A percentile compares a stretch with the other conserved stretches of the same genome.
These are phyloP conservation scores for Candida sonorensis DNA, from an alignment of 805 yeast genomes.

Conservation along the genomic window DNA sequence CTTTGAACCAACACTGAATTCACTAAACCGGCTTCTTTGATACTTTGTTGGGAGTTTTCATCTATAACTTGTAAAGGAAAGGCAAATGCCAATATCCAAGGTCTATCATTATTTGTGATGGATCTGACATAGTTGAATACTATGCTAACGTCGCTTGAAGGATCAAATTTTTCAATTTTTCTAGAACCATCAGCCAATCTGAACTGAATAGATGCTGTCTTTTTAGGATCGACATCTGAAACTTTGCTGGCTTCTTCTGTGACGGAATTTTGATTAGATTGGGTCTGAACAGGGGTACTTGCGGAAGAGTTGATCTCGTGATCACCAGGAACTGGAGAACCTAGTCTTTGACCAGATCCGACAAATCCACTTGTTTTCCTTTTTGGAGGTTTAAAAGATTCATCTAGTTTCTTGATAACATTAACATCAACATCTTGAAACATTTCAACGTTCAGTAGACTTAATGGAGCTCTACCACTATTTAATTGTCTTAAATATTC, in stretches of 20 bases:
- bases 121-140: constrained; percentile 63
- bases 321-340: constrained; percentile 84
- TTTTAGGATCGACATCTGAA: constrained; percentile 16
- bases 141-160: constrained; percentile 55
- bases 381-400: constrained; percentile 57
- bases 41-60: constrained; percentile 46
- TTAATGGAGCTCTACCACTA: constrained; percentile 86
- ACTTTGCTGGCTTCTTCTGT: not conserved
- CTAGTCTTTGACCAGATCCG: constrained; percentile 81
- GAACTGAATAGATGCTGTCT: constrained; percentile 74
- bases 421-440: constrained; percentile 93
- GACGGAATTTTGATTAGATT: too few relatives aligned
- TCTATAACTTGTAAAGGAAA: constrained; percentile 76
- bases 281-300: too few relatives aligned
- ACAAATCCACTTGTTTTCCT: constrained; percentile 50
- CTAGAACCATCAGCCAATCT: constrained; percentile 80
- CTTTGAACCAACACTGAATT: constrained; percentile 89
- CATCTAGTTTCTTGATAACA: constrained; percentile 75
- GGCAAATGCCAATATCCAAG: constrained; percentile 65
- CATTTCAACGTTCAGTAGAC: constrained; percentile 70
- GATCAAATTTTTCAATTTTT: constrained; percentile 53
- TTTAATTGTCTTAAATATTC: constrained; percentile 72
- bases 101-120: constrained; percentile 34
- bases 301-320: too few relatives aligned
- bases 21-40: constrained; percentile 68